Evolutionary conservation across 2,329 filamentous ascomycete genomes (phyloP).

Genomic region (Sphaerulina musiva): DNA sequence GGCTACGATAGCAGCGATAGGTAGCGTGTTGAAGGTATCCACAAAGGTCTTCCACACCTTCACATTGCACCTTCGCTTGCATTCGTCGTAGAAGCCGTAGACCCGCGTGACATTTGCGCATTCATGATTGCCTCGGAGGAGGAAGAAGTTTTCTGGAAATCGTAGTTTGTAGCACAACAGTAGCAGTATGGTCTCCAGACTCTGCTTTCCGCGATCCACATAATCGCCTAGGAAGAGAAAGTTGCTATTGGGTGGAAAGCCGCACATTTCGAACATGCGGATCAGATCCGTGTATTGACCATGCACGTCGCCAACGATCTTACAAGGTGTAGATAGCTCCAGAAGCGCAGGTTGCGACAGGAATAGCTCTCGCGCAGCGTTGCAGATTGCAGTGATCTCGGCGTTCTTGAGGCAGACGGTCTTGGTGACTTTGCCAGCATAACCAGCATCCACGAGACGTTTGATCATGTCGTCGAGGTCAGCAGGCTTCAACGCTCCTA

Average conservation of each 20-base stretch:
- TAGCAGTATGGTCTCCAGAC: slow-evolving; percentile 85
- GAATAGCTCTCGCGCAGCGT: slow-evolving; percentile 79
- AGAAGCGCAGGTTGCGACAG: slow-evolving; percentile 85
- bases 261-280: slow-evolving; percentile 97
- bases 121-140: slow-evolving; percentile 90
- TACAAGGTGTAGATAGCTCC: slow-evolving; percentile 89
- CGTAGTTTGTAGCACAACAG: slow-evolving; percentile 96
- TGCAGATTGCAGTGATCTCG: slow-evolving; percentile 90
- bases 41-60: slow-evolving; percentile 98
- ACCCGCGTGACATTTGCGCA: slow-evolving; percentile 93
- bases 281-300: slow-evolving; percentile 95
- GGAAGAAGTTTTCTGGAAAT: slow-evolving; percentile 94
- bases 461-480: slow-evolving; percentile 98
- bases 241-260: slow-evolving; percentile 85
- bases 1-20: slow-evolving; percentile 92
- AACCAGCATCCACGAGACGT: slow-evolving; percentile 85
- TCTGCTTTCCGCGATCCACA: slow-evolving; percentile 93
- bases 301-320: slow-evolving; percentile 95
- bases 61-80: slow-evolving; percentile 91
- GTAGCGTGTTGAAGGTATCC: slow-evolving; percentile 91
- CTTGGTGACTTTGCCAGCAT: slow-evolving; percentile 95
- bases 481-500: slow-evolving; percentile 84
- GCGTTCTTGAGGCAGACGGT: slow-evolving; percentile 96
- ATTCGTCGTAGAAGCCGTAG: slow-evolving; percentile 97
- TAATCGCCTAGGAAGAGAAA: slow-evolving; percentile 95